Base-by-base conservation (phyloP, 257 asterid genomes). In the Cordia subcordata region DNA sequence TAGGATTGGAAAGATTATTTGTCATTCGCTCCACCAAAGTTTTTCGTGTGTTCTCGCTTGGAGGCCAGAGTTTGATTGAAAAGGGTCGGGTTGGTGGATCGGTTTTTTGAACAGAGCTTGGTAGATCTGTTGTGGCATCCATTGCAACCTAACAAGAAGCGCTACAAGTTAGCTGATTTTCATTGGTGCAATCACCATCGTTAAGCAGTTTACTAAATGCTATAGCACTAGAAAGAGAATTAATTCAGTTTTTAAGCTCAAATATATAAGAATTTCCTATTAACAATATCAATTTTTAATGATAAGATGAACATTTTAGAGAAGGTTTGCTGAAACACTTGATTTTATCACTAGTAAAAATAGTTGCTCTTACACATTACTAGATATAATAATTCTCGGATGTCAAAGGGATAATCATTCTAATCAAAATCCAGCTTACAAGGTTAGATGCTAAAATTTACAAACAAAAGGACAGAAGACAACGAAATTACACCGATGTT, bases 11-110 rank as follows among this genome's bases (percentile, higher is more conserved):
- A 58, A 91, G 96, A 75, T 88, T 92, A 59, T 80, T 86, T 4
- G 77, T 77, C 94, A 88, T 82, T 61, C 95, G 66, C 51, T 86
- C 95, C 39, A 92, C 95, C 32, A 92, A 77, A 81, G 78, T 80
- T 66, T 71, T 76, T 45, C 99, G 75, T 0, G 97, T 92, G 80
- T 71, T 86, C 65, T 79, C 79, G 68, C 94, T 86, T 22, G 97
- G 99, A 32, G 99, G 99, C 99, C 99, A 92, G 60, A 92, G 91
- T 71, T 92, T 92, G 50, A 92, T 85, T 39, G 89, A 79, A 65
- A 78, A 69, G 37, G 85, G 81, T 15, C 77, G 81, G 55, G 74
- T 87, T 61, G 86, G 89, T 17, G 80, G 83, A 63, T 68, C 79
- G 32, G 75, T n/a, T n/a, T n/a, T n/a, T n/a, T n/a, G n/a, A n/a